Percentiles rank a stretch among this genome's conserved stretches.
Evolutionary conservation across 108 stramenopile genomes (phyloP).

Genomic region (Cyclostephanos invisitatus): DNA sequence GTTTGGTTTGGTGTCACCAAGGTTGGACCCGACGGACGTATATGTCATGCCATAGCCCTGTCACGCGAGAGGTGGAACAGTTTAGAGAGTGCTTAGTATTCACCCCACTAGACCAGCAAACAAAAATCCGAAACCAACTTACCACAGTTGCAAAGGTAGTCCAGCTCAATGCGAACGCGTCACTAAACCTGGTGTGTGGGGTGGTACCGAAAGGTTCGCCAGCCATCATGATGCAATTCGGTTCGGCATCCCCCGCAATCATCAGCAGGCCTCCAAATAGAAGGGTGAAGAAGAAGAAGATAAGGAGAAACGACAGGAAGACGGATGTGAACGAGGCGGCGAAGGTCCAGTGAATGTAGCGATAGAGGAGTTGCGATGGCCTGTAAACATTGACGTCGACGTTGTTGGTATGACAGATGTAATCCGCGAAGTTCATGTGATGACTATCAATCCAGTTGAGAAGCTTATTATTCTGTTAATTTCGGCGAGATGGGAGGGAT

Average conservation of each 20-base stretch:
- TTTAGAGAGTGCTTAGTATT: not conserved
- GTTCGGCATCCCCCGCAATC: constrained; percentile 18
- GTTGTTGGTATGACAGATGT: constrained; percentile 4
- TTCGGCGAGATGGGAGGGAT: not conserved
- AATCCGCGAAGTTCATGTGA: constrained; percentile 11
- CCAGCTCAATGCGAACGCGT: constrained; percentile 82
- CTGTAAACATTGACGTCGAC: constrained; percentile 28
- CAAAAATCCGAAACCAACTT: constrained; percentile 3
- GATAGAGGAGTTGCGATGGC: constrained; percentile 26
- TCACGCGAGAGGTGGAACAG: not conserved
- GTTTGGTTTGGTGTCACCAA: constrained; percentile 11
- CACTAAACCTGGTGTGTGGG: constrained; percentile 51
- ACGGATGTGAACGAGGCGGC: constrained; percentile 24
- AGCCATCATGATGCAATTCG: constrained; percentile 35
- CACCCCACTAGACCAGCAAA: not conserved
- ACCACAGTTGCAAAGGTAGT: constrained; percentile 76
- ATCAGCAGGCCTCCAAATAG: constrained; percentile 27
- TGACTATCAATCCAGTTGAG: constrained; percentile 7
- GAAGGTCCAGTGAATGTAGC: constrained; percentile 50
- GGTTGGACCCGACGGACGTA: constrained; percentile 59
- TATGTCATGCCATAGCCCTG: constrained; percentile 72
- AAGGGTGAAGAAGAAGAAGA: constrained; percentile 16
- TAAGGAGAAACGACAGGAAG: constrained; percentile 30
- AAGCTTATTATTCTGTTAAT: constrained; percentile 1
- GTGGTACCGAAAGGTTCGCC: constrained; percentile 36